phyloP scores from a whole-genome alignment of 768 basidiomycete genomes.

The Xanthoconium purpureum region DNA sequence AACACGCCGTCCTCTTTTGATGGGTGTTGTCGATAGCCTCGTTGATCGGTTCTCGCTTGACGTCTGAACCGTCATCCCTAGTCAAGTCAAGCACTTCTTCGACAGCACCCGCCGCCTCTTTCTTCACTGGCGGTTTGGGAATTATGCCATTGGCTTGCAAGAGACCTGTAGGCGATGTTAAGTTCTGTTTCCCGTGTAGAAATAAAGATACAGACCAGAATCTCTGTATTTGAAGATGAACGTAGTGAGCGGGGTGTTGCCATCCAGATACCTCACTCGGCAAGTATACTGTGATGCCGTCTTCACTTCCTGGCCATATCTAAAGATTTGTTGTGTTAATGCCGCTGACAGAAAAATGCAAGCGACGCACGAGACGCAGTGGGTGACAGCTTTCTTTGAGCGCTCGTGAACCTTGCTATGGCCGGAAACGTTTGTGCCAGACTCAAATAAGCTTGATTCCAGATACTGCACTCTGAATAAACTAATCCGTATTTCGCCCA shows the following conservation, averaged over 20 bases:
- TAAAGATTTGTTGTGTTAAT: slow-evolving; percentile 4
- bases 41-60: slow-evolving; percentile 9
- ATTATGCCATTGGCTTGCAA: slow-evolving; percentile 28
- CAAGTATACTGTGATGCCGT: neutral
- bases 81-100: slow-evolving; percentile 26
- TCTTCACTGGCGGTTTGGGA: slow-evolving; percentile 9
- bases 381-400: slow-evolving; percentile 30
- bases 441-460: accelerated
- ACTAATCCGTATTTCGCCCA: slow-evolving; percentile 22
- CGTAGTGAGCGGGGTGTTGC: slow-evolving; percentile 16
- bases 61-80: neutral
- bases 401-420: slow-evolving; percentile 30
- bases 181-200: neutral
- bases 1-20: neutral
- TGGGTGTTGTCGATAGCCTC: slow-evolving; percentile 5
- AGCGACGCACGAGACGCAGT: slow-evolving; percentile 26
- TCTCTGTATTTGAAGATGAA: slow-evolving; percentile 34
- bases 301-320: slow-evolving; percentile 24
- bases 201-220: slow-evolving; percentile 14
- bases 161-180: slow-evolving; percentile 17
- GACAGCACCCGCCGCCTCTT: neutral
- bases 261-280: slow-evolving; percentile 9
- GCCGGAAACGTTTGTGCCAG: neutral
- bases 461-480: slow-evolving; percentile 5
- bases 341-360: neutral